Evolutionary conservation across 2,329 filamentous ascomycete species (phyloP).

Genomic region (Juglanconis juglandina): DNA sequence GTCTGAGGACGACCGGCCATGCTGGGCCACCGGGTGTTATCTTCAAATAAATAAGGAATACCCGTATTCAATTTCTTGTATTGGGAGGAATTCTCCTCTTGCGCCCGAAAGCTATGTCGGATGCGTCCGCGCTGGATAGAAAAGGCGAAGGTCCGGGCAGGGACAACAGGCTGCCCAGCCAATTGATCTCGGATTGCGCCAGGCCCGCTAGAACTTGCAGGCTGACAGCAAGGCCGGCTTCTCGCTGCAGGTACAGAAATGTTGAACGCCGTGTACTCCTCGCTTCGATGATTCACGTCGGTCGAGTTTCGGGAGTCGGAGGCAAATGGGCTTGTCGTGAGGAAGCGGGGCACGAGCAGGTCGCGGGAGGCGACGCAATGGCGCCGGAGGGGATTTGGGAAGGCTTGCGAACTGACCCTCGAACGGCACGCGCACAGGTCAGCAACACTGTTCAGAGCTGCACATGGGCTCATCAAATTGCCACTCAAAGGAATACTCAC

Average conservation of each 20-base stretch:
- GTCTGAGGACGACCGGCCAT: constrained; percentile 49
- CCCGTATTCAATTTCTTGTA: background rate
- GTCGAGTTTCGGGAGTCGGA: background rate
- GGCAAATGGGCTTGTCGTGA: background rate
- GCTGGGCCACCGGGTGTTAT: constrained; percentile 7
- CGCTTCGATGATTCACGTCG: background rate
- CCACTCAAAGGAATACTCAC: background rate
- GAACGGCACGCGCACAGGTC: constrained; percentile 3
- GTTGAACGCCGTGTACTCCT: background rate
- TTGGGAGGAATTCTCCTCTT: background rate
- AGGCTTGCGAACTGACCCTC: constrained; percentile 1
- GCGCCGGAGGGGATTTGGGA: background rate
- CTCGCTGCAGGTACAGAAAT: background rate
- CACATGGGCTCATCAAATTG: background rate
- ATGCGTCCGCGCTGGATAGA: background rate
- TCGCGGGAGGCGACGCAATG: background rate
- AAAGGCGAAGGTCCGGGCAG: constrained; percentile 5
- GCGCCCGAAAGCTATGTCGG: no score
- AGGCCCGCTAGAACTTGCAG: constrained; percentile 1
- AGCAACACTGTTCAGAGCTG: background rate
- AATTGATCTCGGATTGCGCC: constrained; percentile 5
- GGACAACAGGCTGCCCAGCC: constrained; percentile 10
- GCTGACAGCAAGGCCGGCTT: background rate
- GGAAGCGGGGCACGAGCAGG: background rate
- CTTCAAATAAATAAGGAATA: background rate